These are phyloP conservation scores for Omphalotus guepiniiformis DNA, from an alignment of 768 basidiomycete species.

Conservation along the genomic window DNA sequence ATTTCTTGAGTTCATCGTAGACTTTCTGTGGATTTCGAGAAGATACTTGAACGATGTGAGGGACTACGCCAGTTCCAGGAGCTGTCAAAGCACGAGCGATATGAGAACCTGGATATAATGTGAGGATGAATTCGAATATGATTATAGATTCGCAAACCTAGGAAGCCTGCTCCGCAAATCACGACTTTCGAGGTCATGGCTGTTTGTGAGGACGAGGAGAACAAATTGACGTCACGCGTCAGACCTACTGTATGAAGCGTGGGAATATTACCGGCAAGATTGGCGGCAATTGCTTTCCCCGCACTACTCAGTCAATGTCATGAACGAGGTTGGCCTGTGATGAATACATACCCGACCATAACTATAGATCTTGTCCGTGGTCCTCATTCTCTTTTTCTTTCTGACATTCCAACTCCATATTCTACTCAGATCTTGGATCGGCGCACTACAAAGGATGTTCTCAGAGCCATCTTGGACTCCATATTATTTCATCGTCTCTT, in stretches of 20 bases:
- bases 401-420: neutral
- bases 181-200: conserved; percentile 33
- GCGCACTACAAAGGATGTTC: neutral
- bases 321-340: no score
- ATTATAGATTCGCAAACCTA: conserved; percentile 39
- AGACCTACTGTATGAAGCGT: no score
- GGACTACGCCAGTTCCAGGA: conserved; percentile 26
- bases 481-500: conserved; percentile 83
- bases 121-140: neutral
- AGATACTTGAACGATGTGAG: conserved; percentile 45
- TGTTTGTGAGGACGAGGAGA: neutral
- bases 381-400: neutral
- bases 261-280: no score
- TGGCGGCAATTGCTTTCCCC: no score
- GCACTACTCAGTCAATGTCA: no score
- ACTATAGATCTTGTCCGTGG: conserved; percentile 5
- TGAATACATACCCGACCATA: conserved; percentile 6
- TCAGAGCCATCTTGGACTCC: conserved; percentile 53
- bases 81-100: conserved; percentile 51
- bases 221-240: neutral
- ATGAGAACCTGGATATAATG: conserved; percentile 42
- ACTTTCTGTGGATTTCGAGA: conserved; percentile 52
- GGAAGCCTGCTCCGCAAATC: conserved; percentile 55
- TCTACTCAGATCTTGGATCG: neutral
- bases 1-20: conserved; percentile 27